Evolutionary conservation across 106 monocot species (phyloP).

Genomic region (Dioscorea dumetorum): DNA sequence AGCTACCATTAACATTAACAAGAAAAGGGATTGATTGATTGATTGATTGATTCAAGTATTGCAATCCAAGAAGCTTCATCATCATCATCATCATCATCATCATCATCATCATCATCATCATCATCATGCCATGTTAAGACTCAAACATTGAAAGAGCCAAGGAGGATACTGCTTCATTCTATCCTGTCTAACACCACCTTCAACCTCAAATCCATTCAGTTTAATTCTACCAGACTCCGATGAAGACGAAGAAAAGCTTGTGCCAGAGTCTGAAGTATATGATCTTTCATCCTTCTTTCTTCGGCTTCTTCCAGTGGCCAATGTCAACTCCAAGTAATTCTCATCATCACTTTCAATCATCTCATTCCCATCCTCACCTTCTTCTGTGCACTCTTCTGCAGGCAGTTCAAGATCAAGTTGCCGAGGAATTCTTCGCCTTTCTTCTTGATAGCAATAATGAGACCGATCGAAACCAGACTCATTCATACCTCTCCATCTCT

Average conservation of each 20-base stretch:
- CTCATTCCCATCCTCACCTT: constrained; percentile 4
- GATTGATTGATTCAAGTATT: not conserved
- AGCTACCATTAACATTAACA: not conserved
- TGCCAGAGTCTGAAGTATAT: constrained; percentile 23
- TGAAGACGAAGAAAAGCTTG: not conserved
- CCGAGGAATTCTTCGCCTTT: constrained; percentile 6
- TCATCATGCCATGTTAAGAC: constrained; percentile 50
- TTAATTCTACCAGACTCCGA: not conserved
- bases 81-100: constrained; percentile 31
- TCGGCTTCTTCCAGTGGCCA: constrained; percentile 50
- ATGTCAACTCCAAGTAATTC: constrained; percentile 41
- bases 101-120: constrained; percentile 17
- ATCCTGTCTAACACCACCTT: constrained; percentile 15
- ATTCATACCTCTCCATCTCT: constrained; percentile 7
- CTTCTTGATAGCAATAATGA: not conserved
- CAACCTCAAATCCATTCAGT: not conserved
- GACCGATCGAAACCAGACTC: not conserved
- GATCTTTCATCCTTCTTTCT: constrained; percentile 39
- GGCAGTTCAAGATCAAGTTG: constrained; percentile 32
- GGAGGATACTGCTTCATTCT: constrained; percentile 28
- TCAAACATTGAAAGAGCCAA: constrained; percentile 59
- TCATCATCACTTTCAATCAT: constrained; percentile 18
- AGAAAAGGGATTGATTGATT: not conserved
- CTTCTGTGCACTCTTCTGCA: constrained; percentile 36
- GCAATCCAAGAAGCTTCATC: not conserved